phyloP scores from a whole-genome alignment of 257 asterid species.

The Salvia hispanica region DNA sequence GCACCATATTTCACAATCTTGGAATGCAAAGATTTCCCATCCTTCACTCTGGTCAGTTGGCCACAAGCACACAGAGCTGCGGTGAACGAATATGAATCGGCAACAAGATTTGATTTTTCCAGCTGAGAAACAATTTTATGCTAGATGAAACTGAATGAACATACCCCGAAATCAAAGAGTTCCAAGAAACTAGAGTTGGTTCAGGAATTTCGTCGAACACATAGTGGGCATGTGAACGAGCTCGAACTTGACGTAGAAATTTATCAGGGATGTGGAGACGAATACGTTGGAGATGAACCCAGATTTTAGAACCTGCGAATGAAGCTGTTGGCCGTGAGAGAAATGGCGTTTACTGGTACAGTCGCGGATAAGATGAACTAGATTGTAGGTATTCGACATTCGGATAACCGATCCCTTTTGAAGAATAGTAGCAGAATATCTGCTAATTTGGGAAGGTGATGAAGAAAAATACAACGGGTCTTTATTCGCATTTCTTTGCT shows the following conservation, averaged over 20 bases:
- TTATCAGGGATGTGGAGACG: conserved; percentile 54
- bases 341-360: conserved; percentile 44
- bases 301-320: conserved; percentile 44
- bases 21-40: conserved; percentile 72
- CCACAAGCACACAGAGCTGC: conserved; percentile 79
- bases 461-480: too few relatives aligned
- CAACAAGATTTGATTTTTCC: conserved; percentile 51
- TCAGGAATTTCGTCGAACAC: conserved; percentile 72
- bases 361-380: conserved; percentile 60
- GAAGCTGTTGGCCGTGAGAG: conserved; percentile 66
- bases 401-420: conserved; percentile 24
- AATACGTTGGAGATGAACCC: conserved; percentile 51
- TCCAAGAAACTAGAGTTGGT: conserved; percentile 79
- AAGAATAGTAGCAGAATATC: conserved; percentile 18
- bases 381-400: conserved; percentile 36
- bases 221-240: conserved; percentile 42
- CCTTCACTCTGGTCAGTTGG: conserved; percentile 42
- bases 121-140: conserved; percentile 53
- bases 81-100: conserved; percentile 74
- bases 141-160: conserved; percentile 57
- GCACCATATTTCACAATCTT: conserved; percentile 69
- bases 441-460: too few relatives aligned
- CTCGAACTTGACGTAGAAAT: conserved; percentile 51
- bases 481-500: too few relatives aligned
- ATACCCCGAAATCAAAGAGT: conserved; percentile 76